Evolutionary conservation across 2,329 filamentous ascomycete species (phyloP).

Genomic region (Knoxdaviesia capensis): DNA sequence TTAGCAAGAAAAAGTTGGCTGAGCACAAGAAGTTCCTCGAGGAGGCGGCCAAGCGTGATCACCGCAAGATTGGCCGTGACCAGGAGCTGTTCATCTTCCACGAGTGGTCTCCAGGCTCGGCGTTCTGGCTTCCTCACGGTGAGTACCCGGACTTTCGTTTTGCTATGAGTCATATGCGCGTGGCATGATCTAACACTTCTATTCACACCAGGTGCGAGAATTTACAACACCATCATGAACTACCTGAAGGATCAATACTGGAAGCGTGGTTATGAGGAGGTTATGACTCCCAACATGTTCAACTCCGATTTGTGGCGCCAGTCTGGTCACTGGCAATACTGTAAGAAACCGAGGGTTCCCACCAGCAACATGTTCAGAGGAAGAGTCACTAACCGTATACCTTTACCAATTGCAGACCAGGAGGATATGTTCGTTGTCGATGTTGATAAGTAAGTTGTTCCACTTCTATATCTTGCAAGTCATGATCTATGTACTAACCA

Average conservation of each 20-base stretch:
- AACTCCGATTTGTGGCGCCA: slow-evolving; percentile 85
- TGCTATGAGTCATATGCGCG: no score
- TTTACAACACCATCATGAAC: slow-evolving; percentile 73
- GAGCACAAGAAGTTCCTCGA: slow-evolving; percentile 91
- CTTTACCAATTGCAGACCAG: slow-evolving; percentile 31
- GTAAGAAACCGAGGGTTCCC: neutral
- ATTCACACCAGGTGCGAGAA: slow-evolving; percentile 33
- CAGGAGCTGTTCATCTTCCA: slow-evolving; percentile 98
- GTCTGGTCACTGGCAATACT: slow-evolving; percentile 71
- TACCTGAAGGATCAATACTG: slow-evolving; percentile 79
- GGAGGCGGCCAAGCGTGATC: slow-evolving; percentile 94
- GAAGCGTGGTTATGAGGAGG: slow-evolving; percentile 84
- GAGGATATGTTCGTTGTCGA: slow-evolving; percentile 75
- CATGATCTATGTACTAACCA: no score
- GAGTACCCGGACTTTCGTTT: no score
- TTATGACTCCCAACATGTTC: slow-evolving; percentile 88
- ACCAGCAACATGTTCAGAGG: no score
- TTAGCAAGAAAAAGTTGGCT: slow-evolving; percentile 65
- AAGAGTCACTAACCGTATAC: slow-evolving; percentile 17
- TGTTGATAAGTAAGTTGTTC: slow-evolving; percentile 44
- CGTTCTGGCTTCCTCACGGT: slow-evolving; percentile 83
- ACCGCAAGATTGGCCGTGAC: slow-evolving; percentile 80
- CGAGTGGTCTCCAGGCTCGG: slow-evolving; percentile 76
- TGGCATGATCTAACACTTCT: no score
- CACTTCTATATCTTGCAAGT: slow-evolving; percentile 10